Base-by-base conservation (phyloP, 2,329 filamentous ascomycete genomes). In the Neonectria neomacrospora region DNA sequence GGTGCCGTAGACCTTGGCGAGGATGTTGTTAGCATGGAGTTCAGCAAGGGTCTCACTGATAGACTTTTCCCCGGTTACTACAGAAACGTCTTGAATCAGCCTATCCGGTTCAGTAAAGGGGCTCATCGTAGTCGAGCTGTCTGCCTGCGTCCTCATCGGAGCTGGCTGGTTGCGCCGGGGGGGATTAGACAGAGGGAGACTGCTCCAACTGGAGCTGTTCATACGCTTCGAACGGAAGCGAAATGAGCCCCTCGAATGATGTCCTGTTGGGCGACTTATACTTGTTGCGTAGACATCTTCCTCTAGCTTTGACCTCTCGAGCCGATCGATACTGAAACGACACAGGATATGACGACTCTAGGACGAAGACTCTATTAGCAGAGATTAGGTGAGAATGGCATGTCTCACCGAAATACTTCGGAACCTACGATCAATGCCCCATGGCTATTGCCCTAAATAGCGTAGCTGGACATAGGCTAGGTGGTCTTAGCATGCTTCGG, bases 1-100 rank as follows among this genome's bases (percentile, higher is more conserved):
- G 12, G 61, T 56, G 39, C 56, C 32, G 26, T 22, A 55, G 10
- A 52, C 44, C 14, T 63, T 63, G 28, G 61, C 61, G n/a, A 51
- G 10, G 26, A 60, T 48, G 32, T 63, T 63, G 6, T 60, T 51
- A 16, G 50, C 42, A 28, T 55, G 60, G 5, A 63, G 20, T 8
- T 39, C 47, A 2, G 22, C 14, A 37, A 37, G 32, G 3, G 32
- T 5, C 11, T 37, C 14, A 12, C 32, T 37, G 32, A 37, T 37
- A 7, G 32, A 16, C 16, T 5, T 16, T 12, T 12, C 5, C 2
- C 14, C 6, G 14, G 34, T n/a, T 1, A 37, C 6, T 1, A 7
- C 14, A 6, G 34, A 14, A 37, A 16, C 34, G 14, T 37, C 34
- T 37, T n/a, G 34, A 14, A 37, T 7, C 34, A 37, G 14, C 6